These are phyloP conservation scores for Lichtheimia ramosa DNA, from an alignment of 371 early-diverging fungal genomes.

Conservation along the genomic window DNA sequence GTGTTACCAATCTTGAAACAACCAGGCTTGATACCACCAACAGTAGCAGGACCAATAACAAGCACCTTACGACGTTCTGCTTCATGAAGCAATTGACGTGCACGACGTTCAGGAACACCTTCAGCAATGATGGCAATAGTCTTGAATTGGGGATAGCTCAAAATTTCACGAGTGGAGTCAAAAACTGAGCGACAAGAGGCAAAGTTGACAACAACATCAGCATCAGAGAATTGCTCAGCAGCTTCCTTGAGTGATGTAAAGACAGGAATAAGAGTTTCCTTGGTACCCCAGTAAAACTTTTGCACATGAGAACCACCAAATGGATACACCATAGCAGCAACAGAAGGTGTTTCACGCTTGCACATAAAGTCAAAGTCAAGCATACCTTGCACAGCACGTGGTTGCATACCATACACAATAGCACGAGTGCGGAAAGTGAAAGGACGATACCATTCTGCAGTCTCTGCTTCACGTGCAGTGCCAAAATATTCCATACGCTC, in stretches of 20 bases:
- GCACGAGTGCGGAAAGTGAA: conserved; percentile 92
- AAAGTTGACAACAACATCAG: conserved; percentile 96
- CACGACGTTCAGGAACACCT: conserved; percentile 97
- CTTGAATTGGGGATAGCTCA: conserved; percentile 78
- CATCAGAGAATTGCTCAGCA: conserved; percentile 84
- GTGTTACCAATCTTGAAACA: conserved; percentile 99
- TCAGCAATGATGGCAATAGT: conserved; percentile 97
- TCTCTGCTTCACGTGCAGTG: conserved; percentile 22
- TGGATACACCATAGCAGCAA: conserved; percentile 98
- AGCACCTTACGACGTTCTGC: conserved; percentile 84
- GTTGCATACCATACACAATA: conserved; percentile 97
- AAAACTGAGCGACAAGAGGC: conserved; percentile 95
- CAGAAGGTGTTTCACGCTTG: conserved; percentile 94
- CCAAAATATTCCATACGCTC: conserved; percentile 62
- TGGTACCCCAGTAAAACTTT: conserved; percentile 99
- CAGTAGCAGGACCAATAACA: conserved; percentile 97
- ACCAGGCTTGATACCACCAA: conserved; percentile 98
- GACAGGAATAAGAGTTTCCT: conserved; percentile 94
- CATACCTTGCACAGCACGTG: conserved; percentile 98
- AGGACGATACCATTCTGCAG: conserved; percentile 69
- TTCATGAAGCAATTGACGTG: conserved; percentile 85
- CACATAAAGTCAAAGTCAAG: conserved; percentile 98
- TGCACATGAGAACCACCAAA: conserved; percentile 97
- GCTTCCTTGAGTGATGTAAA: conserved; percentile 90
- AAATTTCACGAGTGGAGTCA: conserved; percentile 87